phyloP scores from a whole-genome alignment of 352 stramenopile species.

The Phytophthora citrophthora region DNA sequence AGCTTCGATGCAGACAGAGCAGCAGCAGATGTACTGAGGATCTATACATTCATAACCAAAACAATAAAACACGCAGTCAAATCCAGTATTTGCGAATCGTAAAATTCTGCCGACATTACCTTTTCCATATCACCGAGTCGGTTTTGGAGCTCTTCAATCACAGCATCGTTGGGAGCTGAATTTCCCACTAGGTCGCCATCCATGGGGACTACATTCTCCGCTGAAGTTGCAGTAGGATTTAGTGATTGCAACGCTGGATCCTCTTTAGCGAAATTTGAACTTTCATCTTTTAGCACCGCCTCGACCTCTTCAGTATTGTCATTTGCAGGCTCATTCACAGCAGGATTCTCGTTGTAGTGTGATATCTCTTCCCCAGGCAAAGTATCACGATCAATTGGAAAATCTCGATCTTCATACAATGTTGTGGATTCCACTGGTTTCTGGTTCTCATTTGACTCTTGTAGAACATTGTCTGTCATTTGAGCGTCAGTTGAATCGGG shows the following conservation, averaged over 20 bases:
- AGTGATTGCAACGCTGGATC: not conserved
- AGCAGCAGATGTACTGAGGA: constrained; percentile 36
- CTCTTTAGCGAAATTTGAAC: not conserved
- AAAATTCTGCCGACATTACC: constrained; percentile 11
- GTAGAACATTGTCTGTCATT: no score
- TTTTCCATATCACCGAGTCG: constrained; percentile 41
- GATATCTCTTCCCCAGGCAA: no score
- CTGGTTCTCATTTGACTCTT: no score
- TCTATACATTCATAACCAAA: constrained; percentile 21
- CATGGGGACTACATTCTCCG: not conserved
- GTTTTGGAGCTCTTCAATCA: constrained; percentile 12
- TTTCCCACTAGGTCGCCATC: not conserved
- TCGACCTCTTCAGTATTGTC: not conserved
- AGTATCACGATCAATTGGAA: no score
- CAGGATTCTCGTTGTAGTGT: no score
- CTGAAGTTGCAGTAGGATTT: not conserved
- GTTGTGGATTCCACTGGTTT: no score
- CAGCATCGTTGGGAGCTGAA: not conserved
- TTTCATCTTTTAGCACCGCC: not conserved
- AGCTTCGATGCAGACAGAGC: constrained; percentile 22
- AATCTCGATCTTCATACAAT: no score
- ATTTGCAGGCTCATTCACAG: not conserved
- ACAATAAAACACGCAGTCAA: constrained; percentile 9
- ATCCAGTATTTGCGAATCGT: not conserved
- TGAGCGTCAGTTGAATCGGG: no score